These are phyloP conservation scores for Globisporangium camurandrum DNA, from an alignment of 352 stramenopile genomes.

Conservation along the genomic window DNA sequence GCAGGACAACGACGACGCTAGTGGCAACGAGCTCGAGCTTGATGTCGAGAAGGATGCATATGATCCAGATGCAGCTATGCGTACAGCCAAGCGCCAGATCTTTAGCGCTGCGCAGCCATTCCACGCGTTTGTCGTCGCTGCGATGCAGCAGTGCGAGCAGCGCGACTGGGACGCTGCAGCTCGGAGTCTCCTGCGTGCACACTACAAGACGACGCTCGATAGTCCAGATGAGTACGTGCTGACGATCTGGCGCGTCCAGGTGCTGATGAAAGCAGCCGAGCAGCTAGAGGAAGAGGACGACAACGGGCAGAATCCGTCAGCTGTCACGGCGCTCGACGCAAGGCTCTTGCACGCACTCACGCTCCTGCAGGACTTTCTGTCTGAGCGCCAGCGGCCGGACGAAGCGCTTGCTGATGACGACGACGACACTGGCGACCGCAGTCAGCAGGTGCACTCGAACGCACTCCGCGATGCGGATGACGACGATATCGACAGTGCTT, in stretches of 20 bases:
- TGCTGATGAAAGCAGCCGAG: conserved; percentile 12
- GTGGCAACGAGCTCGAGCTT: conserved; percentile 1
- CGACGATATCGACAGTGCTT: conserved; percentile 17
- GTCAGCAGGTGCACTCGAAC: not conserved
- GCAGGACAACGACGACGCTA: not conserved
- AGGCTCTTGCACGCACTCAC: conserved; percentile 14
- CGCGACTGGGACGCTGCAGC: conserved; percentile 17
- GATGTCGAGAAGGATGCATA: not conserved
- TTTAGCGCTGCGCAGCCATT: conserved; percentile 12
- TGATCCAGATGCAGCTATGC: not conserved
- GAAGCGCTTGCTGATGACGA: conserved; percentile 9
- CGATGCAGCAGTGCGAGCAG: conserved; percentile 8
- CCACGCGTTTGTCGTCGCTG: conserved; percentile 14
- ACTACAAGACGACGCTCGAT: conserved; percentile 46
- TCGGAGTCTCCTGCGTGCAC: conserved; percentile 27
- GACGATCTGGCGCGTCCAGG: conserved; percentile 33
- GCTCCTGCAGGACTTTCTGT: conserved; percentile 29
- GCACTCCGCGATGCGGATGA: not conserved
- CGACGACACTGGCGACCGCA: too few species aligned
- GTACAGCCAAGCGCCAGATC: conserved; percentile 4
- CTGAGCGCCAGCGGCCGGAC: conserved; percentile 18
- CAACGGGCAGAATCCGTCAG: not conserved
- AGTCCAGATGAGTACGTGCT: conserved; percentile 44
- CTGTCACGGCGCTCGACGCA: not conserved
- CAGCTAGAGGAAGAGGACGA: too few species aligned